Base-by-base conservation (phyloP, 1,284 basidiomycete genomes). In the Trichosporon inkin region DNA sequence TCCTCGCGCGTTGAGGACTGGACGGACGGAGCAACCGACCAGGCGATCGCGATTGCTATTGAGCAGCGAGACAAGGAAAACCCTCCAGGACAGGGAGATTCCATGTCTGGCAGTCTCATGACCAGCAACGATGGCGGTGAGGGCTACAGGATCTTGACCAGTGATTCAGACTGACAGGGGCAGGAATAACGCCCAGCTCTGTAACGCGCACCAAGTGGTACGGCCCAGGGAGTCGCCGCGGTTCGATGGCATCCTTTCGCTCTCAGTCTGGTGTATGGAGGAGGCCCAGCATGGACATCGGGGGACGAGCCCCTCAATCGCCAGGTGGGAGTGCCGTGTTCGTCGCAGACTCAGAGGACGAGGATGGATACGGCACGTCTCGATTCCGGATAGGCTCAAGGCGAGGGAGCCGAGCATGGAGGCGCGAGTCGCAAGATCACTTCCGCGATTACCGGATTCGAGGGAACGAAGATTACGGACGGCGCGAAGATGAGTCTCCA, bases 301-400 rank as follows among this genome's bases (percentile, higher is more conserved):
- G 28, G 5, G 28, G 28, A 10, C 36, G 19, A 20, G 55, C 36
- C n/a, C 63, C 69, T 1, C 67, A 67, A 28, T 74, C 72, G 1
- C 73, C 75, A 0, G 53, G 41, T 4, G 66, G 62, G 10, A 71
- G 71, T 0, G 70, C 67, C 6, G 75, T 77, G 2, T 75, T 77
- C 44, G 56, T 67, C 6, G 64, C 67, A 10, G 75, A 77, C 39
- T 73, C 71, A 20, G 75, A 75, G 20, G 75, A 75, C 55, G 75
- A 77, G 56, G 67, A 62, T n/a, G 67, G 63, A 16, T 39, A 41
- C 47, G 57, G 61, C 22, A 47, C 56, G 24, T 67, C 58, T 10
- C 39, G 62, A 6, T 62, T 49, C 20, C 60, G 56, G 32, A 54
- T 49, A 49, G 44, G 44, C 6, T 49, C 44, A 14, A 22, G 44